These are phyloP conservation scores for Trametes punicea DNA, from an alignment of 768 basidiomycete genomes.

Conservation along the genomic window DNA sequence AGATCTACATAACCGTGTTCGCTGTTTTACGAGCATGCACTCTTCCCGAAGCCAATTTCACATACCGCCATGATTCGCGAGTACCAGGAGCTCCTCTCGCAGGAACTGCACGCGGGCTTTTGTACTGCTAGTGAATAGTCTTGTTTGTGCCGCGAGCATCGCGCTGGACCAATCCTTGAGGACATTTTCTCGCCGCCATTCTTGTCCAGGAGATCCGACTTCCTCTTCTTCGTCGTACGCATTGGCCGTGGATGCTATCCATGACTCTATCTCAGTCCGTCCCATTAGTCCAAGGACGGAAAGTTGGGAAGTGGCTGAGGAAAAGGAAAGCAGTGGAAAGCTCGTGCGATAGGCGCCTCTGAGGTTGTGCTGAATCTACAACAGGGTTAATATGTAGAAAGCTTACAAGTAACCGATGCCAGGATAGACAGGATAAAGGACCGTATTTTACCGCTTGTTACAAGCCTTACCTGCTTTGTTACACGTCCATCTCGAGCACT, in stretches of 20 bases:
- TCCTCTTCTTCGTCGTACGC: slow-evolving; percentile 33
- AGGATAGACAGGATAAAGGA: too few species aligned
- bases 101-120: slow-evolving; percentile 57
- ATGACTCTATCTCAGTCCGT: slow-evolving; percentile 58
- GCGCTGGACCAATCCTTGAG: slow-evolving; percentile 54
- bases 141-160: slow-evolving; percentile 49
- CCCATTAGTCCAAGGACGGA: slow-evolving; percentile 19
- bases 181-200: slow-evolving; percentile 55
- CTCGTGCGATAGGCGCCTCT: background rate
- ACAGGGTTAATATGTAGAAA: too few species aligned
- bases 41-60: background rate
- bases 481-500: too few species aligned
- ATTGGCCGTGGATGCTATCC: slow-evolving; percentile 51
- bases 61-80: slow-evolving; percentile 56
- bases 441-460: too few species aligned
- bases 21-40: background rate
- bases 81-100: slow-evolving; percentile 53
- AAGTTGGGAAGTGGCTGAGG: background rate
- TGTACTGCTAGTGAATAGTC: slow-evolving; percentile 50
- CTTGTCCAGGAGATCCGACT: slow-evolving; percentile 20
- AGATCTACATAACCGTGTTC: slow-evolving; percentile 46
- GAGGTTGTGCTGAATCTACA: too few species aligned
- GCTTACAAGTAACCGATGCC: too few species aligned
- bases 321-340: background rate
- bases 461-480: too few species aligned